Evolutionary conservation across 768 basidiomycete species (phyloP).

Genomic region (Rhodosporidiobolus sp.): DNA sequence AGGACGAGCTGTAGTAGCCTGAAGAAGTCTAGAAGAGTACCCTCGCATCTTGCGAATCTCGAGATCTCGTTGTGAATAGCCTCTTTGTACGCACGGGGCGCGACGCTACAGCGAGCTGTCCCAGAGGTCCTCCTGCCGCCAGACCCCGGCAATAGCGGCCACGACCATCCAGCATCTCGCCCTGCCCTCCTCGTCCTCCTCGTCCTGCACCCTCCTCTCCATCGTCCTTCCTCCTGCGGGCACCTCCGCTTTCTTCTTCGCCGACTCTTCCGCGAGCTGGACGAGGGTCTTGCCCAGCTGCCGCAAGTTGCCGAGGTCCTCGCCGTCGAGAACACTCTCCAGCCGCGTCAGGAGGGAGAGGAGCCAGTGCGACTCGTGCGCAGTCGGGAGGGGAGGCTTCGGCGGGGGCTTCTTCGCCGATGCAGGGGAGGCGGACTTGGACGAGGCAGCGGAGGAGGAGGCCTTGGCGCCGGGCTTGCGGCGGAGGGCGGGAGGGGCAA

Average conservation of each 20-base stretch:
- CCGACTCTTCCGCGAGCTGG: constrained; percentile 53
- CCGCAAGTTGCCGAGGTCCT: constrained; percentile 73
- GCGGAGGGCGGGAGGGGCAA: constrained; percentile 29
- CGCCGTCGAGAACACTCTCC: constrained; percentile 66
- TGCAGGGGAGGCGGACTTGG: not conserved
- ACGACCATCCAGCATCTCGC: constrained; percentile 72
- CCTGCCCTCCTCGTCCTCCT: constrained; percentile 28
- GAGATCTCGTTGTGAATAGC: too few relatives aligned
- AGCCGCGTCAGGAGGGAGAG: constrained; percentile 68
- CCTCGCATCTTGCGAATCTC: not conserved
- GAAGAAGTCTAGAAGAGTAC: not conserved
- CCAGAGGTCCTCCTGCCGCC: constrained; percentile 81
- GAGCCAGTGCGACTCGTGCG: constrained; percentile 58
- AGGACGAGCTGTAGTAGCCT: constrained; percentile 30
- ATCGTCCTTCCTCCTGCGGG: constrained; percentile 33
- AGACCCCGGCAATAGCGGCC: constrained; percentile 61
- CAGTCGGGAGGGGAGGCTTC: constrained; percentile 18
- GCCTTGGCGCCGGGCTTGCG: not conserved
- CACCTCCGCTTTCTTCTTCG: constrained; percentile 2
- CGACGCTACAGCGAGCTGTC: constrained; percentile 13
- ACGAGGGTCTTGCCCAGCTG: constrained; percentile 71
- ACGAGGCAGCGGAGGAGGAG: not conserved
- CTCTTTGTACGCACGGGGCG: not conserved
- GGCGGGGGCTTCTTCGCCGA: not conserved
- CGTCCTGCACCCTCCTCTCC: constrained; percentile 49